Evolutionary conservation across 2,329 filamentous ascomycete genomes (phyloP).

Genomic region (Zymoseptoria pseudotritici): DNA sequence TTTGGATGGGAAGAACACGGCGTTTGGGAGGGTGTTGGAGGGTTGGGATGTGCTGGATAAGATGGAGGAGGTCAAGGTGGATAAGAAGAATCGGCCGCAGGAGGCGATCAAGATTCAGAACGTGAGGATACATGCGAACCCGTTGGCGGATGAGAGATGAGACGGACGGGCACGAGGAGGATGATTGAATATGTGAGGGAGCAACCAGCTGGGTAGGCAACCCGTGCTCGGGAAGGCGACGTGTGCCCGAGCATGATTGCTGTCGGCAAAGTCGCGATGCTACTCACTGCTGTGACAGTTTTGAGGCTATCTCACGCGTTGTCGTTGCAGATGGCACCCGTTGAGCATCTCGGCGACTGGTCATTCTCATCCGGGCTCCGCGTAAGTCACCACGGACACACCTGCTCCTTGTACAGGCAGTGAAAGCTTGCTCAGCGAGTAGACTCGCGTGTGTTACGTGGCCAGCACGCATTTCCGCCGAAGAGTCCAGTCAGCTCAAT

Average conservation of each 20-base stretch:
- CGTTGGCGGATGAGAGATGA: slow-evolving; percentile 49
- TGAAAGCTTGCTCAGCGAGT: too few species aligned
- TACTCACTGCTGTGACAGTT: too few species aligned
- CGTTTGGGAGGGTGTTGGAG: slow-evolving; percentile 65
- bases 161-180: not conserved
- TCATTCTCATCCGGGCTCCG: too few species aligned
- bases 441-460: too few species aligned
- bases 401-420: too few species aligned
- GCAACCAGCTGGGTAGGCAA: too few species aligned
- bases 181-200: not conserved
- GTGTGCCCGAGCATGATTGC: not conserved
- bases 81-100: slow-evolving; percentile 70
- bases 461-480: too few species aligned
- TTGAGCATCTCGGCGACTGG: too few species aligned
- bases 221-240: not conserved
- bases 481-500: too few species aligned
- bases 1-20: slow-evolving; percentile 75
- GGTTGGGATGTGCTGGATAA: slow-evolving; percentile 57
- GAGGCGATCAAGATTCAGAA: slow-evolving; percentile 58
- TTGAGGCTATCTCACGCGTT: too few species aligned
- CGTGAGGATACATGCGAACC: slow-evolving; percentile 72
- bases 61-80: slow-evolving; percentile 64
- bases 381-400: too few species aligned
- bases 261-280: not conserved
- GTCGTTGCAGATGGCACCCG: too few species aligned